Conservation (phyloP, 2,329 filamentous ascomycete species). For the Fusarium sp. region DNA sequence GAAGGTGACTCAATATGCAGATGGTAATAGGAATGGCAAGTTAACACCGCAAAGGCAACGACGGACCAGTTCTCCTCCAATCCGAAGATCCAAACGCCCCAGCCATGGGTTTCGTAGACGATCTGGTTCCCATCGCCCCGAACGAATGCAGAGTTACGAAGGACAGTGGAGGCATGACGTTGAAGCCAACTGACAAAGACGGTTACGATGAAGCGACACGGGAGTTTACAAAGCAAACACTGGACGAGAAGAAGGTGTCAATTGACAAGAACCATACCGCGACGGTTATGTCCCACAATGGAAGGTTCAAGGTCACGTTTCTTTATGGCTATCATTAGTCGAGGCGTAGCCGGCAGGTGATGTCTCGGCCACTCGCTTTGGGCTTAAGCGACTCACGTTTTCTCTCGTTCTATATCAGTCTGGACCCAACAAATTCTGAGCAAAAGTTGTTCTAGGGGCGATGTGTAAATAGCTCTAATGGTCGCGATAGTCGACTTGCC, state of each 20-base stretch:
- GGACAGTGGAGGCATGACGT: slow-evolving; percentile 19
- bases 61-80: slow-evolving; percentile 30
- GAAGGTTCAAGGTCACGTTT: slow-evolving; percentile 31
- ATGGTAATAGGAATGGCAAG: not conserved
- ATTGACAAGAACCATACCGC: slow-evolving; percentile 31
- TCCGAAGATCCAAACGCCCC: slow-evolving; percentile 30
- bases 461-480: not conserved
- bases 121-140: slow-evolving; percentile 32
- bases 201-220: slow-evolving; percentile 34
- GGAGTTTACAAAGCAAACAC: slow-evolving; percentile 16
- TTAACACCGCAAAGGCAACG: slow-evolving; percentile 31
- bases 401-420: too few relatives aligned
- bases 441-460: too few relatives aligned
- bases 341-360: not conserved
- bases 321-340: slow-evolving; percentile 30
- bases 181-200: slow-evolving; percentile 42
- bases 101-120: slow-evolving; percentile 23
- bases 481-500: not conserved
- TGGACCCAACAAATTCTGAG: not conserved
- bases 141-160: slow-evolving; percentile 23
- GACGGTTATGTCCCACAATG: slow-evolving; percentile 38
- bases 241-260: slow-evolving; percentile 25
- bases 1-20: slow-evolving; percentile 16
- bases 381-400: too few relatives aligned
- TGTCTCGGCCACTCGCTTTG: not conserved